phyloP scores from a whole-genome alignment of 805 yeast genomes.

The Priceomyces castillae region DNA sequence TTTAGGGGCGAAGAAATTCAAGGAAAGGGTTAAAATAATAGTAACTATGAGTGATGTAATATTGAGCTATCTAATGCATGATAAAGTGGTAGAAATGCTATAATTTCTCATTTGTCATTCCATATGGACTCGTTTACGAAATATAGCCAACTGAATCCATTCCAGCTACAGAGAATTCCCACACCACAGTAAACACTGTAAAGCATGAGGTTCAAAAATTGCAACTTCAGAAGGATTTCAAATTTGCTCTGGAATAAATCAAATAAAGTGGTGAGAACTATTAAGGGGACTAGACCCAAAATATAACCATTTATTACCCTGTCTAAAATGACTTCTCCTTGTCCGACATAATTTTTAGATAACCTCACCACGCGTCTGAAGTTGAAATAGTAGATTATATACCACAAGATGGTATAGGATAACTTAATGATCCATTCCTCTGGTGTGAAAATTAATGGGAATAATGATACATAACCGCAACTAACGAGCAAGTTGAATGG shows the following conservation, averaged over 20 bases:
- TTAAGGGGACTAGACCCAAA: conserved; percentile 64
- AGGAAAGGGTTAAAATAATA: too few species aligned
- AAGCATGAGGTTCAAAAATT: conserved; percentile 76
- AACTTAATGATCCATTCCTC: conserved; percentile 78
- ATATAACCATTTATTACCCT: conserved; percentile 66
- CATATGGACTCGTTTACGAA: conserved; percentile 77
- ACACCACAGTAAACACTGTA: conserved; percentile 82
- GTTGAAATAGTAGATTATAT: conserved; percentile 68
- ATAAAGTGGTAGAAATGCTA: not conserved
- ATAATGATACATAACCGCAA: conserved; percentile 82
- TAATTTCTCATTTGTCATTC: conserved; percentile 25
- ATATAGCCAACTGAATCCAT: conserved; percentile 84
- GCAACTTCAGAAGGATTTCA: conserved; percentile 53
- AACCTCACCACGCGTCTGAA: conserved; percentile 67
- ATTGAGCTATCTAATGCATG: not conserved
- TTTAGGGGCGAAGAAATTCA: too few species aligned
- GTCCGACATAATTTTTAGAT: conserved; percentile 36
- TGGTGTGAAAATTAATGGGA: conserved; percentile 80
- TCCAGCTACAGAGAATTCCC: conserved; percentile 86
- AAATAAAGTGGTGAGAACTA: conserved; percentile 40
- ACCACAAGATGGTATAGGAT: conserved; percentile 80
- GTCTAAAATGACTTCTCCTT: conserved; percentile 50
- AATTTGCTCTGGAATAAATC: conserved; percentile 57
- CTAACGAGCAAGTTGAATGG: conserved; percentile 70
- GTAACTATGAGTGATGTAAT: too few species aligned